Evolutionary conservation across 805 yeast species (phyloP).

Genomic region (Spathaspora passalidarum): DNA sequence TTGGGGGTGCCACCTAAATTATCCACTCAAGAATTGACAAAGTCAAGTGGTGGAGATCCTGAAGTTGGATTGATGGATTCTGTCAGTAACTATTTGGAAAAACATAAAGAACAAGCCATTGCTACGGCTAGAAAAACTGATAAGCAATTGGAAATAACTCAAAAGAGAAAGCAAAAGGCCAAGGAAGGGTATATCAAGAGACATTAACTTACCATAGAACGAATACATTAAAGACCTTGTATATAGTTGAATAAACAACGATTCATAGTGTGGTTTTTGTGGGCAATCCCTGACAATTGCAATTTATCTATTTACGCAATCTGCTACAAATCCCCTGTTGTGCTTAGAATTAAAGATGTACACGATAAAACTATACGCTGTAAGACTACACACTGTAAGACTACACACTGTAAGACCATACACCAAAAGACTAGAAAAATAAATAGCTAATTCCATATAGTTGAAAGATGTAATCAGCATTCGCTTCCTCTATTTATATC

Average conservation of each 20-base stretch:
- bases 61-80: not conserved
- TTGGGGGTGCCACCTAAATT: constrained; percentile 60
- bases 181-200: constrained; percentile 37
- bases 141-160: constrained; percentile 34
- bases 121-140: constrained; percentile 33
- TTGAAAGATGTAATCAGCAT: too few relatives aligned
- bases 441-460: too few relatives aligned
- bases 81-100: constrained; percentile 28
- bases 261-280: too few relatives aligned
- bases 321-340: too few relatives aligned
- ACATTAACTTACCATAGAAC: constrained; percentile 19
- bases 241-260: not conserved
- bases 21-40: constrained; percentile 34
- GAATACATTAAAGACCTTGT: not conserved
- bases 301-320: too few relatives aligned
- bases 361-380: too few relatives aligned
- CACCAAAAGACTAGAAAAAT: too few relatives aligned
- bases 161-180: constrained; percentile 29
- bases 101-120: constrained; percentile 29
- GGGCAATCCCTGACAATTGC: too few relatives aligned
- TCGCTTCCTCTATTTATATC: too few relatives aligned
- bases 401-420: too few relatives aligned
- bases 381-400: too few relatives aligned
- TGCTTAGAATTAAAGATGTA: too few relatives aligned
- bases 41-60: constrained; percentile 13